A percentile compares a stretch with the other conserved stretches of the same genome.
Conservation (phyloP, 352 stramenopile genomes). For the Globisporangium yorkense region DNA sequence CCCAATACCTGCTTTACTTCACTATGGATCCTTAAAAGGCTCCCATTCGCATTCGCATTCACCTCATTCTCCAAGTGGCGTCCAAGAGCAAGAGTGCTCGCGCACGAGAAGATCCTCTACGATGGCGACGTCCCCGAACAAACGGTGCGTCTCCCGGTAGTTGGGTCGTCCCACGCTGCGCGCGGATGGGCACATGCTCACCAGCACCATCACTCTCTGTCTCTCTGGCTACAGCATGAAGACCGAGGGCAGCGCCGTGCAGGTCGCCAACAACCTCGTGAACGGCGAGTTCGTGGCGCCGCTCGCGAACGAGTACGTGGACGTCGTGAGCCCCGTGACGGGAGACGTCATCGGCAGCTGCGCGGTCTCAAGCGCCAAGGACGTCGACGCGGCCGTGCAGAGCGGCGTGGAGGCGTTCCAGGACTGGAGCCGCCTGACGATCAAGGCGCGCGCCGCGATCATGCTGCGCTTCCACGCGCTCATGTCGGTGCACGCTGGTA, state of each 20-base stretch:
- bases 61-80: too few relatives aligned
- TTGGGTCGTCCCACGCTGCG: too few relatives aligned
- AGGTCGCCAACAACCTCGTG: conserved; percentile 60
- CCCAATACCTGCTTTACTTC: too few relatives aligned
- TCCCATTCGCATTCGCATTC: too few relatives aligned
- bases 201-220: background rate
- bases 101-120: too few relatives aligned
- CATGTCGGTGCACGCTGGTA: conserved; percentile 80
- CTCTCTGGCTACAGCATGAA: conserved; percentile 6
- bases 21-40: too few relatives aligned
- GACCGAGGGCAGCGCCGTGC: conserved; percentile 1
- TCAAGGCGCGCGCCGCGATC: conserved; percentile 92
- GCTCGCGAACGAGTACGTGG: conserved; percentile 29
- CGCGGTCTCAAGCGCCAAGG: conserved; percentile 65
- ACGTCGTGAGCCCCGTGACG: conserved; percentile 64
- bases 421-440: conserved; percentile 87
- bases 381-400: conserved; percentile 86
- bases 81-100: too few relatives aligned
- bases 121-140: conserved; percentile 22
- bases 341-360: conserved; percentile 71
- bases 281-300: conserved; percentile 52
- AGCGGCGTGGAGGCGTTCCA: conserved; percentile 80
- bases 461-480: conserved; percentile 97
- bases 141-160: conserved; percentile 10
- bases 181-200: too few relatives aligned